phyloP scores from a whole-genome alignment of 2,329 filamentous ascomycete species.

The Hymenoscyphus occultus region DNA sequence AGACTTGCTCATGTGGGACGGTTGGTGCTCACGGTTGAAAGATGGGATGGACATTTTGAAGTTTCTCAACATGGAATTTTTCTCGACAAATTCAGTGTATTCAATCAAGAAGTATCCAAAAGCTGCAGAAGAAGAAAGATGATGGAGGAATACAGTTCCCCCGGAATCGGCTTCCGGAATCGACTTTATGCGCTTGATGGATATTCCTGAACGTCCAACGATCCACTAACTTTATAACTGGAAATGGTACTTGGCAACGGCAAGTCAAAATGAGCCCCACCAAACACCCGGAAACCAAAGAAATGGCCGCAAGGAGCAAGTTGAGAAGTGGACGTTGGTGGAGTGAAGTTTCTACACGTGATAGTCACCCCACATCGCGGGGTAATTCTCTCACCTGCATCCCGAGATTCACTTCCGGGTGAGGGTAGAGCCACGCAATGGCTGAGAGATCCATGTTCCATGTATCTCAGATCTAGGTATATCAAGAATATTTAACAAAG shows the following conservation, averaged over 20 bases:
- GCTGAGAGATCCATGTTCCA: background rate
- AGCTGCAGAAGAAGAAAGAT: background rate
- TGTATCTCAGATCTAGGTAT: background rate
- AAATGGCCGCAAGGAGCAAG: slow-evolving; percentile 4
- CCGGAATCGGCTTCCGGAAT: background rate
- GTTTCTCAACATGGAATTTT: background rate
- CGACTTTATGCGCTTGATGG: background rate
- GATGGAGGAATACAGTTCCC: background rate
- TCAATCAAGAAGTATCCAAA: background rate
- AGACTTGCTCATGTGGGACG: background rate
- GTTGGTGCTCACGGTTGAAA: slow-evolving; percentile 25
- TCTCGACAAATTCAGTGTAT: too few species aligned
- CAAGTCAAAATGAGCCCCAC: slow-evolving; percentile 12
- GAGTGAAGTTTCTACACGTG: background rate
- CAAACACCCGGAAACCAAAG: slow-evolving; percentile 6
- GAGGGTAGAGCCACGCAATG: background rate
- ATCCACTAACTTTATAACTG: background rate
- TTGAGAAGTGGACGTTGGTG: background rate
- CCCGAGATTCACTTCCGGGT: slow-evolving; percentile 16
- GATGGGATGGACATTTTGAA: slow-evolving; percentile 23
- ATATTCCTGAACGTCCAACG: background rate
- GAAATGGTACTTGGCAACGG: slow-evolving; percentile 11
- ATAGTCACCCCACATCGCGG: slow-evolving; percentile 15
- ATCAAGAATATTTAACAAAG: background rate
- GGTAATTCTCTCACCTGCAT: slow-evolving; percentile 12